Base-by-base conservation (phyloP, 805 yeast species). In the Lachancea sp. region DNA sequence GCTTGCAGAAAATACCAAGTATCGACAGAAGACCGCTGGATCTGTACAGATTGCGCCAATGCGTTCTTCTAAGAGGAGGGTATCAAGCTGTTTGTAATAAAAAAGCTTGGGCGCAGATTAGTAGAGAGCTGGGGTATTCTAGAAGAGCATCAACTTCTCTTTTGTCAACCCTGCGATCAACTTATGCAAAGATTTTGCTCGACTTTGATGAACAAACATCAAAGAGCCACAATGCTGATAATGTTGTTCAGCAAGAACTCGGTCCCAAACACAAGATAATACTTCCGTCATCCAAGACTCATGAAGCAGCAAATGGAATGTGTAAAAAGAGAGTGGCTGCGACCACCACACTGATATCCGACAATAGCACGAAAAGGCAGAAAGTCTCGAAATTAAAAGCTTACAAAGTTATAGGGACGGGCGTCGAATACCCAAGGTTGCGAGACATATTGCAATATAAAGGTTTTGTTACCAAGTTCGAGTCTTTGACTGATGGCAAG, bases 51-150 rank as follows among this genome's bases (percentile, higher is more conserved):
- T 62, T 85, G 33, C 73, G 76, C 52, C 67, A 73, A 32, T 70
- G 78, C 12, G 93, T 86, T 1, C 67, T 73, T 16, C 58, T 75
- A 15, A 68, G 83, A 48, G 93, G 93, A 16, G 95, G 95, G 0
- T 80, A 71, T 57, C 69, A 71, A 10, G 70, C 64, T 10, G 89
- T 86, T n/a, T 75, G 83, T 38, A 62, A 72, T 45, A 74, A 74
- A 45, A 83, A 84, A 55, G 68, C 78, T 38, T 87, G 95, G 96
- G 88, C 88, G 1, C 88, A 84, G 56, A 75, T 87, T 9, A 91
- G 91, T 12, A 70, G 89, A 44, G 95, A 85, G 54, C 65, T 87
- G 41, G 95, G 95, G 0, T 84, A 81, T 58, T 74, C 78, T 27
- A 88, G 87, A 2, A 74, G 79, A 52, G 79, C 81, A 42, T 80